Conservation (phyloP, 2,329 filamentous ascomycete genomes). For the Sporothrix brunneoviolacea region DNA sequence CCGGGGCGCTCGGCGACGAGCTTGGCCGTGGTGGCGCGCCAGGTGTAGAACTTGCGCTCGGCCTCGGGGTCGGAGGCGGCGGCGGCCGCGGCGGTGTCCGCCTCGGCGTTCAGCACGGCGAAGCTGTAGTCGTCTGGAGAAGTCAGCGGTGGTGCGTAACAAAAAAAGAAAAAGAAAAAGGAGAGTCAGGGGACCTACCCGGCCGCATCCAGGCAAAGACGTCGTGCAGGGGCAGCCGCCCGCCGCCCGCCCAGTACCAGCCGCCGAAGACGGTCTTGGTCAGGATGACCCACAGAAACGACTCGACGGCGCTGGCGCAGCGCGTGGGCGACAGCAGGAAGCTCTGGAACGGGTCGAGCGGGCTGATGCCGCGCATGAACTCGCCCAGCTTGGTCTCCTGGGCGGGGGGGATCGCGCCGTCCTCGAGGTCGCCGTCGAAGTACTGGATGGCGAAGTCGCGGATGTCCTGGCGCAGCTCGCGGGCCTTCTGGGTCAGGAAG, state of each 20-base stretch:
- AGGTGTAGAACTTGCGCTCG: constrained; percentile 13
- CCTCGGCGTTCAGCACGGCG: background rate
- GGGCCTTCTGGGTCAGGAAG: constrained; percentile 1
- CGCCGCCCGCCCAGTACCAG: constrained; percentile 12
- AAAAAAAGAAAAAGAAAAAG: too few relatives aligned
- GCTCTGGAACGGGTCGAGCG: constrained; percentile 3
- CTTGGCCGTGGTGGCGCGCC: constrained; percentile 12
- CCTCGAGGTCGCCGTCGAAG: constrained; percentile 1
- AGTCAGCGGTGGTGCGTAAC: background rate
- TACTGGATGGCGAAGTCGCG: constrained; percentile 14
- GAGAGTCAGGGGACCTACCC: too few relatives aligned
- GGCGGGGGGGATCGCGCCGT: background rate
- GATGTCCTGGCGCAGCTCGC: constrained; percentile 13
- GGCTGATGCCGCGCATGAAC: constrained; percentile 5
- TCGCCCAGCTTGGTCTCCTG: constrained; percentile 1
- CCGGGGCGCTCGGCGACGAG: constrained; percentile 2
- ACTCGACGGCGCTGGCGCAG: constrained; percentile 6
- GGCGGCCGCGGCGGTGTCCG: background rate
- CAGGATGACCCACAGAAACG: constrained; percentile 12
- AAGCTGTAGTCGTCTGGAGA: background rate
- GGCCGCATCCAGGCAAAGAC: constrained; percentile 8
- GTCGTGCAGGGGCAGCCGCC: background rate
- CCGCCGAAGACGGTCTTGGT: constrained; percentile 7
- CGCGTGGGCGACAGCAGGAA: constrained; percentile 9
- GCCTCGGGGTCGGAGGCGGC: constrained; percentile 5